Percentiles rank a stretch among this genome's conserved stretches.
Evolutionary conservation across 2,329 filamentous ascomycete genomes (phyloP).

Genomic region (Cryphonectria radicalis): DNA sequence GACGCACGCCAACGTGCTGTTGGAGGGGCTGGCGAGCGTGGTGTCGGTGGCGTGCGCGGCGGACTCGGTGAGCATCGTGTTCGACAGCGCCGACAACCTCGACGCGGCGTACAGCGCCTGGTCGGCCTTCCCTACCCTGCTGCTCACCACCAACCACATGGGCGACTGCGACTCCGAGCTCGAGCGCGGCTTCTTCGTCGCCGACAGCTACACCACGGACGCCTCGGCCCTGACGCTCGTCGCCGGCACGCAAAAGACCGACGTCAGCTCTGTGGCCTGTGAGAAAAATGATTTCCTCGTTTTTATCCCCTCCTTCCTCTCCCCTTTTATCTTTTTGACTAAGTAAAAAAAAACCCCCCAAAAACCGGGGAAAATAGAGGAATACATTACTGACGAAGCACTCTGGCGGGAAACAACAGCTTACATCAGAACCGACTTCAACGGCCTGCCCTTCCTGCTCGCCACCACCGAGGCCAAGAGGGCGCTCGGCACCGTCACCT

Average conservation of each 20-base stretch:
- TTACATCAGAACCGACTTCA: constrained; percentile 25
- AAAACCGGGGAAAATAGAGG: too few species aligned
- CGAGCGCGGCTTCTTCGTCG: constrained; percentile 27
- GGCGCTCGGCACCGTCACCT: constrained; percentile 28
- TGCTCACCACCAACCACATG: constrained; percentile 28
- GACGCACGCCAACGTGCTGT: constrained; percentile 15
- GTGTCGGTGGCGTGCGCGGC: constrained; percentile 18
- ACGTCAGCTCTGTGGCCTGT: constrained; percentile 14
- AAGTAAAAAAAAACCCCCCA: too few species aligned
- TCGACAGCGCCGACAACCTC: constrained; percentile 17
- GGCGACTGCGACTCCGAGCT: constrained; percentile 25
- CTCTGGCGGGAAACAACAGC: constrained; percentile 1
- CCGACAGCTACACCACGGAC: constrained; percentile 15
- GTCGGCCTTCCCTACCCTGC: constrained; percentile 13
- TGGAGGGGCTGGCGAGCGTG: constrained; percentile 22
- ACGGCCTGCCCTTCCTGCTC: constrained; percentile 23
- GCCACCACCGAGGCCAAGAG: constrained; percentile 9
- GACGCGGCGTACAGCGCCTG: constrained; percentile 23
- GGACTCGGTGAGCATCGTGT: constrained; percentile 23
- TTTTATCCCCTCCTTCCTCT: background rate
- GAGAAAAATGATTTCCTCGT: background rate
- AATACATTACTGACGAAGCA: too few species aligned
- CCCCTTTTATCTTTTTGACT: too few species aligned
- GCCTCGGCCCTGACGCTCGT: constrained; percentile 17
- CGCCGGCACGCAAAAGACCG: constrained; percentile 20